Conservation (phyloP, 371 early-diverging fungal genomes). For the Chytridiales sp. region DNA sequence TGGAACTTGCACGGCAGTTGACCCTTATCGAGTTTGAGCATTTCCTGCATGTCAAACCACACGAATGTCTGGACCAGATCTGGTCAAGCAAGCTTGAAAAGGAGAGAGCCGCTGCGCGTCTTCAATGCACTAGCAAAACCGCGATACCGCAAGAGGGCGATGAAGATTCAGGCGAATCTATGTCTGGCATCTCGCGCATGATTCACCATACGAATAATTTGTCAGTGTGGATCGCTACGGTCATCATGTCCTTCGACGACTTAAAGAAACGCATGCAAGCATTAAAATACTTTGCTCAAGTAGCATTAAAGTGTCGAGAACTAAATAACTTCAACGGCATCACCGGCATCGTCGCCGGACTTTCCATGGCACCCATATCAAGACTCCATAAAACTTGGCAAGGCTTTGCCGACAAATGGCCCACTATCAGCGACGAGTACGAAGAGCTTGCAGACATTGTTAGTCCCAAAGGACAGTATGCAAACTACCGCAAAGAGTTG, state of each 20-base stretch:
- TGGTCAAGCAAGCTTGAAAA: constrained; percentile 49
- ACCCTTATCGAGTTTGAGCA: constrained; percentile 44
- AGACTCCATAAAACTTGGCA: constrained; percentile 53
- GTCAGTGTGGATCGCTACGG: constrained; percentile 45
- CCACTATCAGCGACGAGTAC: constrained; percentile 43
- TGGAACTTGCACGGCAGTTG: constrained; percentile 56
- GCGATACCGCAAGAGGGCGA: constrained; percentile 7
- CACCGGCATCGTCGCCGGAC: constrained; percentile 52
- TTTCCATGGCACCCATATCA: constrained; percentile 50
- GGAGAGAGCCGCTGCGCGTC: constrained; percentile 31
- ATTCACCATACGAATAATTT: constrained; percentile 54
- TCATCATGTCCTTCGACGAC: constrained; percentile 35
- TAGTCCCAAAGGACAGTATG: constrained; percentile 54
- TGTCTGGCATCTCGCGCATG: constrained; percentile 43
- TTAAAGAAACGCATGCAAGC: constrained; percentile 38
- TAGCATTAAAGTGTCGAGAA: constrained; percentile 51
- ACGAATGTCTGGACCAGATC: constrained; percentile 55
- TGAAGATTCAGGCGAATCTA: not conserved
- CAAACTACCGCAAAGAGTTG: constrained; percentile 51
- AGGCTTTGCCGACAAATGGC: constrained; percentile 42
- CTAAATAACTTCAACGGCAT: constrained; percentile 55
- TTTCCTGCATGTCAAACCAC: constrained; percentile 38
- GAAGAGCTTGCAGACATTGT: constrained; percentile 41
- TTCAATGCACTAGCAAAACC: not conserved
- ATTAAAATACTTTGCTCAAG: constrained; percentile 46